These are phyloP conservation scores for Hymenoscyphus salicellus DNA, from an alignment of 2,329 filamentous ascomycete genomes.

Conservation along the genomic window DNA sequence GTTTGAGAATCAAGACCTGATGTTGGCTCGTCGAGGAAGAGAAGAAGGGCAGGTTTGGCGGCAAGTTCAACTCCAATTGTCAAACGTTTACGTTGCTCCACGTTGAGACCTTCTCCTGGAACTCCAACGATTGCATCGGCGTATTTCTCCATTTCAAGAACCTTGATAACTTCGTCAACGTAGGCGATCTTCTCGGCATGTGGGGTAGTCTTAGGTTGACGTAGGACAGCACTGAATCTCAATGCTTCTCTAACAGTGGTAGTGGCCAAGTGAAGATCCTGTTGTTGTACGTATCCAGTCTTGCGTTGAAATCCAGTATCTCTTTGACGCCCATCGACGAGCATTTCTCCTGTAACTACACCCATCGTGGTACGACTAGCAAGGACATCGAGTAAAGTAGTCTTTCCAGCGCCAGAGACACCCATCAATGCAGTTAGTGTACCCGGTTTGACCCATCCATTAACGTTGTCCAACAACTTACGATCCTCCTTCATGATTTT, in stretches of 20 bases:
- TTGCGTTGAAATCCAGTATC: constrained; percentile 86
- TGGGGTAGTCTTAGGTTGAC: constrained; percentile 72
- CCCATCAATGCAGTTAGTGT: constrained; percentile 79
- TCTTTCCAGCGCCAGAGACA: constrained; percentile 75
- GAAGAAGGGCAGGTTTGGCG: constrained; percentile 81
- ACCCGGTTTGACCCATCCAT: constrained; percentile 92
- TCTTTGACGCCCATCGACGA: constrained; percentile 59
- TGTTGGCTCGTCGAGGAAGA: constrained; percentile 93
- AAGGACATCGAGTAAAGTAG: constrained; percentile 77
- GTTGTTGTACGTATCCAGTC: constrained; percentile 88
- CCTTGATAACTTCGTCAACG: constrained; percentile 84
- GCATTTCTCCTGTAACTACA: constrained; percentile 81
- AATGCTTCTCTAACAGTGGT: constrained; percentile 86
- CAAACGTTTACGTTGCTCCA: constrained; percentile 69
- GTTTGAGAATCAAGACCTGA: constrained; percentile 92
- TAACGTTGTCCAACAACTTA: constrained; percentile 77
- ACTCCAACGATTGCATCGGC: constrained; percentile 90
- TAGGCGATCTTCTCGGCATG: constrained; percentile 78
- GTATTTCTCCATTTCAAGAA: constrained; percentile 86
- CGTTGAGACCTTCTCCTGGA: constrained; percentile 65
- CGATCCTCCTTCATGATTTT: constrained; percentile 76
- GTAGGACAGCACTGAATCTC: constrained; percentile 80
- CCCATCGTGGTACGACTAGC: constrained; percentile 81
- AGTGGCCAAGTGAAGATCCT: constrained; percentile 82
- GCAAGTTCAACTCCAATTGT: constrained; percentile 94